Evolutionary conservation across 129 eudicot species (phyloP), one percentile per base, ranked within the genome.

Genomic region (Erigeron canadensis): DNA sequence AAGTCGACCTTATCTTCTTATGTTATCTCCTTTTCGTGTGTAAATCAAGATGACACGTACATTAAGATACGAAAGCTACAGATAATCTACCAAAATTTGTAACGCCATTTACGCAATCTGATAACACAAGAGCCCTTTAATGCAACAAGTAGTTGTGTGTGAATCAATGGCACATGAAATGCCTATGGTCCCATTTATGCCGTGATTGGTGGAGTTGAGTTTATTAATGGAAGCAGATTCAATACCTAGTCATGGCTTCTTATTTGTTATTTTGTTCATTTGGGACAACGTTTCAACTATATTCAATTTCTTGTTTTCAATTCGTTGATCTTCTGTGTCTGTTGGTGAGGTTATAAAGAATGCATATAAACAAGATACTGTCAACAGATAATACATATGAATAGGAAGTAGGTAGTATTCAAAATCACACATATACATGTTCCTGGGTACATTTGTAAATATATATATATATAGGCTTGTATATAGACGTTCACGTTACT

Each of bases 21-120:
- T 59, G 51, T 28, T 34, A 11, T 44, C 72, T 10, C 67, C 34
- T 71, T 63, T 63, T 63, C 50, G 21, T 63, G 39, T 71, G 41
- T 54, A 53, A 51, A 50, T 61, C 60, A 77, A 71, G 67, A 37
- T 9, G 72, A 70, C 76, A 70, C 77, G 43, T 77, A 19, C 38
- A 37, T 63, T 63, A 71, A 71, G 57, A 70, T 73, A 55, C 8
- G 71, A 78, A 78, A 71, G 77, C 77, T 42, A 78, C 77, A 17
- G 16, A 63, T 55, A 54, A 37, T 34, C 67, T 65, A 78, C 59
- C 68, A 44, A 53, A 4, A 63, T 71, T 37, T 72, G 46, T 34
- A 73, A 50, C 54, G 54, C 42, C 77, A 78, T 70, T 71, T 51
- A 16, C 81, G 66, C 81, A 34, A 54, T 63, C 34, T 11, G 53